Conservation (phyloP, 108 stramenopile genomes). For the Craspedostauros australis region DNA sequence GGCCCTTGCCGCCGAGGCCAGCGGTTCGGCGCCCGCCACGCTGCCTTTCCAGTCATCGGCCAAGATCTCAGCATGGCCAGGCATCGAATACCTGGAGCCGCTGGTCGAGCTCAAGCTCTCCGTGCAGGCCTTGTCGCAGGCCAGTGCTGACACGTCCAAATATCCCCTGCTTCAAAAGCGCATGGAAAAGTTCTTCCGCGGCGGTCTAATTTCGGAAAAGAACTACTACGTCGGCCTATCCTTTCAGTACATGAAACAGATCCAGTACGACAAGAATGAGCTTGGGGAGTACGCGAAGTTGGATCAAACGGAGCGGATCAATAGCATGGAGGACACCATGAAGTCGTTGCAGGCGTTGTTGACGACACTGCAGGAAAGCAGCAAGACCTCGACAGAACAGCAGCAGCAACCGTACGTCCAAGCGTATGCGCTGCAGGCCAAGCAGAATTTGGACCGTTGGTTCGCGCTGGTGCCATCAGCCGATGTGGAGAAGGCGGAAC, state of each 20-base stretch:
- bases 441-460: no score
- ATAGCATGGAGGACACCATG: constrained; percentile 3
- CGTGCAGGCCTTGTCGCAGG: neutral
- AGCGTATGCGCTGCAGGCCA: no score
- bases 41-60: neutral
- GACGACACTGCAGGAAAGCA: no score
- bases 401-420: no score
- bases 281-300: neutral
- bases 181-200: constrained; percentile 3
- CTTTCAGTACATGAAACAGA: constrained; percentile 1
- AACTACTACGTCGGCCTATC: constrained; percentile 1
- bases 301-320: neutral
- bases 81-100: constrained; percentile 4
- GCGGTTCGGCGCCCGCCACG: no score
- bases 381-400: no score
- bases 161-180: constrained; percentile 1
- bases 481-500: no score
- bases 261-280: neutral
- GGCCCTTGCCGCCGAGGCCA: no score
- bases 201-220: neutral
- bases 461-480: no score
- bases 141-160: neutral
- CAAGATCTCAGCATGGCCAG: neutral
- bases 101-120: neutral
- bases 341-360: no score